Conservation (phyloP, 495 filamentous ascomycete genomes). For the Lentithecium fluviatile region DNA sequence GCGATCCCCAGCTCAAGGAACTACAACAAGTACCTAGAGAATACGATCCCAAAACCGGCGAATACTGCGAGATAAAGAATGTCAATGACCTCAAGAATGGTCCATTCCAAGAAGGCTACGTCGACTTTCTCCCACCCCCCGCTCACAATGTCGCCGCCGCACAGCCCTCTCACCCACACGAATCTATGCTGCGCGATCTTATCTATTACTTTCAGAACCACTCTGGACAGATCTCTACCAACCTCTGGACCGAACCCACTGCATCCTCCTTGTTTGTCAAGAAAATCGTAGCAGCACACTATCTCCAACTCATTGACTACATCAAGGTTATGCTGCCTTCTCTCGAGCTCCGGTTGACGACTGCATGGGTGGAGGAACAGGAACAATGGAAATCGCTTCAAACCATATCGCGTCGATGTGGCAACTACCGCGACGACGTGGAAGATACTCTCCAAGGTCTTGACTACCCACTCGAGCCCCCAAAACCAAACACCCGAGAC, state of each 20-base stretch:
- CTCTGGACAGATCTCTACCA: slow-evolving; percentile 7
- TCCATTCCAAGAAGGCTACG: slow-evolving; percentile 32
- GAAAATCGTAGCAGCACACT: slow-evolving; percentile 33
- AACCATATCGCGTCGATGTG: slow-evolving; percentile 31
- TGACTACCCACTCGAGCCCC: slow-evolving; percentile 15
- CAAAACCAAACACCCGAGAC: neutral
- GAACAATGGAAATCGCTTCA: slow-evolving; percentile 33
- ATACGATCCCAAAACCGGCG: neutral
- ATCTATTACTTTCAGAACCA: slow-evolving; percentile 25
- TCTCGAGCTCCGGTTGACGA: slow-evolving; percentile 27
- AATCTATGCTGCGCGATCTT: slow-evolving; percentile 23
- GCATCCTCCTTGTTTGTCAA: slow-evolving; percentile 27
- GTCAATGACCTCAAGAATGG: neutral
- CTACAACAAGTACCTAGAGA: neutral
- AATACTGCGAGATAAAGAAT: neutral
- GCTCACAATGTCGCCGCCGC: neutral
- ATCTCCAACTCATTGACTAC: slow-evolving; percentile 32
- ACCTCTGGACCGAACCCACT: slow-evolving; percentile 15
- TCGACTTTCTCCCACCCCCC: slow-evolving; percentile 27
- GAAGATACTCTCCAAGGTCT: slow-evolving; percentile 32
- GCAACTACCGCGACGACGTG: slow-evolving; percentile 34
- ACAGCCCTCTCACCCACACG: slow-evolving; percentile 22
- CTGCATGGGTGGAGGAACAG: slow-evolving; percentile 29
- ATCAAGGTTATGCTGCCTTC: slow-evolving; percentile 35
- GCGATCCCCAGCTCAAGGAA: slow-evolving; percentile 26